Evolutionary conservation across 305 asterid genomes (phyloP), one percentile per base, ranked within the genome.

Genomic region (Ajuga reptans): DNA sequence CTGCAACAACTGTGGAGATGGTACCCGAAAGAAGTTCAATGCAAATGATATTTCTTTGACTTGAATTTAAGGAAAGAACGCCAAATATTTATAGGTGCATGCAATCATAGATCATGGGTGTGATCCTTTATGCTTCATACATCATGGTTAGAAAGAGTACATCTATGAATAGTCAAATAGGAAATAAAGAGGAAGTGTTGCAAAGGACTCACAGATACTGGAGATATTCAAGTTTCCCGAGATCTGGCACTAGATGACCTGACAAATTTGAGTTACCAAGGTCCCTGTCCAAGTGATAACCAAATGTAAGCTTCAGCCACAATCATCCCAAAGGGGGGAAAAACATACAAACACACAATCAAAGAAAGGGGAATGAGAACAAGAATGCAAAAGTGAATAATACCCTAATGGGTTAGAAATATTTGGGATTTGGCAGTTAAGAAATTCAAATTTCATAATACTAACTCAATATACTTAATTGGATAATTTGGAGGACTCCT

Each of bases 181-280:
- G 31, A 10, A 75, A 68, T 24, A 27, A 18, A 31, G 64, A 34
- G 41, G n/a, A 56, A 66, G 66, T 72, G 52, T 29, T 57, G 27
- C 54, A 68, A 42, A 42, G 58, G 67, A 82, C 95, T 86, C 71
- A 93, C 96, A 93, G 77, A 83, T 93, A 93, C 80, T 90, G 97
- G 56, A 90, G 95, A 78, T 90, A 80, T 68, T 88, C 95, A 50
- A 93, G 96, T 69, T 87, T 87, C 70, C 96, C 99, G 52, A 93
- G 92, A 65, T 93, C 97, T 12, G 96, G 85, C 51, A 87, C 97
- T 24, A 93, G 84, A 76, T 87, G 87, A 65, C 97, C 99, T 59
- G 90, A 86, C 73, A 93, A 78, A 62, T 93, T 87, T 50, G 97
- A 87, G 86, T 91, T 93, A 37, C 97, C 99, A 57, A 91, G 96